A percentile compares a stretch with the other conserved stretches of the same genome.
Evolutionary conservation across 2,329 filamentous ascomycete genomes (phyloP).

Genomic region (Capronia epimyces): DNA sequence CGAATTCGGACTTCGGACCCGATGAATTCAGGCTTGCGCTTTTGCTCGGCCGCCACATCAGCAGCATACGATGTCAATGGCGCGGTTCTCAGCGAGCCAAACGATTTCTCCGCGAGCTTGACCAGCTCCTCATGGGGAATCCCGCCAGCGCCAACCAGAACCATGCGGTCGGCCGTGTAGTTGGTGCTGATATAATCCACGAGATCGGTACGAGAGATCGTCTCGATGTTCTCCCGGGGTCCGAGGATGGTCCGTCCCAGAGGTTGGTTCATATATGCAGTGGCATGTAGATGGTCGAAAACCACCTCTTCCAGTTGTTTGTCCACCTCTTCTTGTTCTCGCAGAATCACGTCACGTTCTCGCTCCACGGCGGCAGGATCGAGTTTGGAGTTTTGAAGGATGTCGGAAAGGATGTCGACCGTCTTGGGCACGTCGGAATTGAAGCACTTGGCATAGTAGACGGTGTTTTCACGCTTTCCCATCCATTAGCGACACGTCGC

Average conservation of each 20-base stretch:
- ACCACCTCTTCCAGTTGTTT: conserved; percentile 99
- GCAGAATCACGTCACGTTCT: conserved; percentile 96
- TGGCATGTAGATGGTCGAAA: conserved; percentile 97
- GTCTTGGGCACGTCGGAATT: conserved; percentile 94
- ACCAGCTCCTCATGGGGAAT: conserved; percentile 92
- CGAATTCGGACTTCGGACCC: conserved; percentile 93
- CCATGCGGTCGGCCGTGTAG: conserved; percentile 99
- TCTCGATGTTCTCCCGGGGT: conserved; percentile 95
- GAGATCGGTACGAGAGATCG: conserved; percentile 87
- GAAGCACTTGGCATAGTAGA: conserved; percentile 99
- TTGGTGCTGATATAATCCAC: conserved; percentile 98
- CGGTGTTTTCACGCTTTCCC: conserved; percentile 87
- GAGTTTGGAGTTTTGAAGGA: conserved; percentile 98
- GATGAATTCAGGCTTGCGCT: conserved; percentile 88
- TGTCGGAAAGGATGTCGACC: conserved; percentile 97
- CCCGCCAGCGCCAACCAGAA: conserved; percentile 90
- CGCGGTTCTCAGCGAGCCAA: conserved; percentile 69
- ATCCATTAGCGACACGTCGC: conserved; percentile 18
- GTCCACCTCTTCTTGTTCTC: conserved; percentile 98
- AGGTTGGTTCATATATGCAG: conserved; percentile 92
- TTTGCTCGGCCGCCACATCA: conserved; percentile 64
- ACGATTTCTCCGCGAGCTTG: conserved; percentile 94
- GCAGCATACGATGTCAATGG: conserved; percentile 70
- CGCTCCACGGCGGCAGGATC: conserved; percentile 89
- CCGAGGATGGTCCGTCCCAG: conserved; percentile 96